These are phyloP conservation scores for Auriscalpium vulgare DNA, from an alignment of 768 basidiomycete genomes.

Conservation along the genomic window DNA sequence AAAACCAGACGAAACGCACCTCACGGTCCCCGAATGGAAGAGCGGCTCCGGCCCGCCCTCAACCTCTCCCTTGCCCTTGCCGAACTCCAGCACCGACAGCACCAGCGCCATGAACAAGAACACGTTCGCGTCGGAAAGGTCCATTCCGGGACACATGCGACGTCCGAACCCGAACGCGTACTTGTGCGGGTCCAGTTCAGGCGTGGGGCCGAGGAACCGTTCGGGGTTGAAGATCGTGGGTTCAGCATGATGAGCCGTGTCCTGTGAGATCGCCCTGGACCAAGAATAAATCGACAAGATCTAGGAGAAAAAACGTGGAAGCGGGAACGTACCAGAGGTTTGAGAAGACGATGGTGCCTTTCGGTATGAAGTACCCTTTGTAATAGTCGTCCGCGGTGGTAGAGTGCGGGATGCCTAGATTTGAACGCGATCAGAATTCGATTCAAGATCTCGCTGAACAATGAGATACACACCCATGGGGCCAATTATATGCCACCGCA, in stretches of 20 bases:
- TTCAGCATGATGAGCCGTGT: slow-evolving; percentile 6
- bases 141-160: slow-evolving; percentile 2
- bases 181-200: slow-evolving; percentile 4
- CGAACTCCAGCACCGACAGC: slow-evolving; percentile 1
- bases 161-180: slow-evolving; percentile 13
- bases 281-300: neutral
- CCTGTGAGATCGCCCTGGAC: slow-evolving; percentile 8
- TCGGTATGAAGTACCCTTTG: slow-evolving; percentile 15
- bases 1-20: neutral
- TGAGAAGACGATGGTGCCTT: slow-evolving; percentile 12
- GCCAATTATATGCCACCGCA: slow-evolving; percentile 18
- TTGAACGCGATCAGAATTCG: neutral
- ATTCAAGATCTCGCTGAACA: neutral
- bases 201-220: slow-evolving; percentile 6
- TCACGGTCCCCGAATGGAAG: slow-evolving; percentile 5
- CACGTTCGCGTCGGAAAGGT: slow-evolving; percentile 1
- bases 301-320: neutral
- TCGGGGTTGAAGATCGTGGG: slow-evolving; percentile 14
- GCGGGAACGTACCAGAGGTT: slow-evolving; percentile 14
- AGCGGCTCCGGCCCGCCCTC: neutral
- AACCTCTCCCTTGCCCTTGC: neutral
- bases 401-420: slow-evolving; percentile 2
- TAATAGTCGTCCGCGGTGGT: slow-evolving; percentile 14
- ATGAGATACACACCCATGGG: slow-evolving; percentile 6
- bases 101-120: slow-evolving; percentile 1